Conservation (phyloP, 305 asterid species). For the Solanum chacoense region DNA sequence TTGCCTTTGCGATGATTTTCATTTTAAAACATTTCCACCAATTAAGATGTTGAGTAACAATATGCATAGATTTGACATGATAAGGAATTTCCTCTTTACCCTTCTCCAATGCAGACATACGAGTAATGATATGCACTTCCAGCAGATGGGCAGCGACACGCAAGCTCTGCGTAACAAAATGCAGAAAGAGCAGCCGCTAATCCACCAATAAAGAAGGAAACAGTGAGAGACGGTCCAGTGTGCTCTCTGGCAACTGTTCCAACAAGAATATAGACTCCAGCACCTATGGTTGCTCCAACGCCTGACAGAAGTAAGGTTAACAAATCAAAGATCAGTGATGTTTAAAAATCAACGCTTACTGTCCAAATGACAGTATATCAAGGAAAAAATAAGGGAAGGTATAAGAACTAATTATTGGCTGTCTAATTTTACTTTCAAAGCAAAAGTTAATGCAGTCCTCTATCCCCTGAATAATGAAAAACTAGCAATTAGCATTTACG, state of each 20-base stretch:
- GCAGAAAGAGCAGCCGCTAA: constrained; percentile 88
- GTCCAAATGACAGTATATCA: not conserved
- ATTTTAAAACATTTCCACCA: not conserved
- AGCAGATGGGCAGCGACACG: constrained; percentile 89
- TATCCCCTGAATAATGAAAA: not conserved
- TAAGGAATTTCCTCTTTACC: constrained; percentile 25
- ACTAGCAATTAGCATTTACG: not conserved
- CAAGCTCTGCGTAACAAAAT: constrained; percentile 79
- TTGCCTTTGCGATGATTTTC: not conserved
- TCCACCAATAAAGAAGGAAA: constrained; percentile 77
- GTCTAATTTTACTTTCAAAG: not conserved
- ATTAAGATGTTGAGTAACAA: not conserved
- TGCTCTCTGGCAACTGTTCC: constrained; percentile 93
- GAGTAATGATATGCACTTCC: constrained; percentile 95
- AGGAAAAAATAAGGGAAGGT: not conserved
- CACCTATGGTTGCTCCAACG: constrained; percentile 83
- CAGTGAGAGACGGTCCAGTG: constrained; percentile 69
- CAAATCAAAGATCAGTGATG: not conserved
- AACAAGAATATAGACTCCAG: constrained; percentile 85
- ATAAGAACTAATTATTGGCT: not conserved
- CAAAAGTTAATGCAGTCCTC: not conserved
- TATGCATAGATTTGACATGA: not conserved
- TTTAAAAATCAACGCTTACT: not conserved
- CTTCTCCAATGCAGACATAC: constrained; percentile 79
- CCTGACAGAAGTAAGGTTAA: constrained; percentile 21